Evolutionary conservation across 2,329 filamentous ascomycete genomes (phyloP), one percentile per base, ranked within the genome.

Genomic region (Zasmidium cellare): DNA sequence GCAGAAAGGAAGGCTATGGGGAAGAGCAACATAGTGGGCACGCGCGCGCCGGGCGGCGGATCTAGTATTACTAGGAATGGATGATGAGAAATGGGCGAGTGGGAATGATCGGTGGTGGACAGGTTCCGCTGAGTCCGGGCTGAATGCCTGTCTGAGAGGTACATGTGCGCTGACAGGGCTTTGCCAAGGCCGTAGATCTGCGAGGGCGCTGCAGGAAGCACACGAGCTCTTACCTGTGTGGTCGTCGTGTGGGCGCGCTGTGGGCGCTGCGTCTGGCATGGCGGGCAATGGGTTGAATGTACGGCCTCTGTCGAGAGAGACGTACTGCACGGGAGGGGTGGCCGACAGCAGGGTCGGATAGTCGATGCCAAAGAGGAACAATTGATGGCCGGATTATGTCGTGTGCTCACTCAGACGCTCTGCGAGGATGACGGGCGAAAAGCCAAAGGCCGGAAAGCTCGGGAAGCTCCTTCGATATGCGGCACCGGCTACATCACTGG

Each of bases 1-100:
- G 54, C 45, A 44, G 52, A 60, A 45, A 59, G 35, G 41, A 59
- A 31, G 49, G 56, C 23, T 45, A 58, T 45, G 23, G 20, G 48
- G 24, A 53, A 46, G 58, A 59, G 54, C 14, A 50, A 52, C 45
- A 51, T 52, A 22, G 55, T 52, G 46, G 22, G 23, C 51, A 44
- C 46, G 24, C 55, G 46, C 25, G 53, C 53, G 51, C 53, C 48
- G 38, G 54, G 53, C 51, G 57, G 53, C 45, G 45, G 46, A n/a
- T 48, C 14, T 47, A 41, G 46, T 52, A 46, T 38, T 45, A 24
- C 28, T 23, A 41, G 47, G 11, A 20, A 20, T 23, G 46, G 45
- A 5, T 41, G 49, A 55, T 49, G 23, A 35, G 48, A 45, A 44
- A 56, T 54, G 47, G 18, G 28, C 41, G 28, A 11, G 35, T 24